Evolutionary conservation across 768 basidiomycete species (phyloP).

Genomic region (Zangia roseola): DNA sequence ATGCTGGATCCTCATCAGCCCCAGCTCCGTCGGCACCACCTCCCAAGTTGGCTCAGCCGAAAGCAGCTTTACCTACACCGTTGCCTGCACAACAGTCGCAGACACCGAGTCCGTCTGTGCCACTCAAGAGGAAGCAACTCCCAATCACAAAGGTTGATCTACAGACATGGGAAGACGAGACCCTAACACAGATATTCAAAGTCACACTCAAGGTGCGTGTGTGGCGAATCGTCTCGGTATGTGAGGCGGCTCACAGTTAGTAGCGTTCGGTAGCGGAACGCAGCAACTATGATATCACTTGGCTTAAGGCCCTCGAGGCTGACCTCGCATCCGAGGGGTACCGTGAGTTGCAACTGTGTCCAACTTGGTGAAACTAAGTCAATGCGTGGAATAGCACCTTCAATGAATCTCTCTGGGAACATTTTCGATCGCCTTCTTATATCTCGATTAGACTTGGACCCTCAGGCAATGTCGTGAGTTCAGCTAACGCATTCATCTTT

Average conservation of each 20-base stretch:
- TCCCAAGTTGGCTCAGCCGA: slow-evolving; percentile 38
- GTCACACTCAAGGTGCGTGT: slow-evolving; percentile 75
- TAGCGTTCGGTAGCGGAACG: slow-evolving; percentile 60
- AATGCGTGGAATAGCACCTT: slow-evolving; percentile 27
- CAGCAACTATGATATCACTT: slow-evolving; percentile 68
- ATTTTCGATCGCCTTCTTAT: slow-evolving; percentile 80
- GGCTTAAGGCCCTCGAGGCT: slow-evolving; percentile 73
- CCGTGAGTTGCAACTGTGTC: slow-evolving; percentile 28
- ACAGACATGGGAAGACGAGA: slow-evolving; percentile 71
- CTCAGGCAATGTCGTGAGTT: slow-evolving; percentile 66
- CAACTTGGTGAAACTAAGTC: not conserved
- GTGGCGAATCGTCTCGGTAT: not conserved
- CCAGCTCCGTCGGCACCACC: slow-evolving; percentile 25
- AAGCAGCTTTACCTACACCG: slow-evolving; percentile 23
- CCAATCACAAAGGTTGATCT: slow-evolving; percentile 48
- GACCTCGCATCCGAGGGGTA: slow-evolving; percentile 66
- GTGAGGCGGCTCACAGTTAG: slow-evolving; percentile 8
- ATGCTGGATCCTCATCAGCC: slow-evolving; percentile 10
- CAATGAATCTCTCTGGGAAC: slow-evolving; percentile 50
- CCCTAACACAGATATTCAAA: slow-evolving; percentile 64
- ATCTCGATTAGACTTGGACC: slow-evolving; percentile 78
- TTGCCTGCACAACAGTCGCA: slow-evolving; percentile 29
- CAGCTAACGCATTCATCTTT: slow-evolving; percentile 3
- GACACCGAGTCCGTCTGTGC: slow-evolving; percentile 33
- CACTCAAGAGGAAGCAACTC: slow-evolving; percentile 50